Evolutionary conservation across 2,329 filamentous ascomycete species (phyloP), one percentile per base, ranked within the genome.

Genomic region (Boeremia lycopersici): DNA sequence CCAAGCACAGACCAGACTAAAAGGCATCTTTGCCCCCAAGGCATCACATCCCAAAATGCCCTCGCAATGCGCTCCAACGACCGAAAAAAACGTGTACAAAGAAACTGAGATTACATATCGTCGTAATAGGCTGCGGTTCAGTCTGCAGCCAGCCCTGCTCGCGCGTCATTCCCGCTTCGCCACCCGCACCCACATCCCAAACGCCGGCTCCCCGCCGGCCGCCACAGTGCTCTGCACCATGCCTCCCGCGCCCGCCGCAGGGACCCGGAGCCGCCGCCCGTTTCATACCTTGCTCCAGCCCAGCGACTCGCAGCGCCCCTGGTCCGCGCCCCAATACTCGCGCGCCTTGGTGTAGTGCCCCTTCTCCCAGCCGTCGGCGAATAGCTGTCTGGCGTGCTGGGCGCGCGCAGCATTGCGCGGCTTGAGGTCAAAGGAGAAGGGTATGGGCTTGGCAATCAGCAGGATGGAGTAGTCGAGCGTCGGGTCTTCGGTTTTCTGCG

Each of bases 371-470:
- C 72, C 67, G 36, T 77, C 66, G 12, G 64, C 56, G 60, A 74
- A 80, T 34, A 75, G 48, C n/a, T 60, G 49, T 11, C 71, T 64
- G 1, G 76, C 68, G 19, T 65, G 63, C 7, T 64, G 64, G 2
- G 69, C 74, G 7, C 76, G 70, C 4, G 58, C 57, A 13, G 60
- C 44, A 45, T 68, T 58, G 3, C 78, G 72, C 4, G 78, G 69
- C 39, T 50, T 64, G 23, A 80, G 66, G 10, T 72, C 50, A 58
- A 80, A 79, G 35, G 73, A 70, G 68, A 80, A 80, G 0, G 77
- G 78, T 13, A 76, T 60, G 1, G 78, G 78, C 53, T 80, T 79
- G 1, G 78, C 77, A 40, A 79, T 80, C 29, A 80, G 71, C 10
- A 80, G 62, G 11, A 74, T 77, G 11, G 75, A 74, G 61, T 74